These are phyloP conservation scores for Sideroxylon spinosum DNA, from an alignment of 179 eudicot genomes.

Conservation along the genomic window DNA sequence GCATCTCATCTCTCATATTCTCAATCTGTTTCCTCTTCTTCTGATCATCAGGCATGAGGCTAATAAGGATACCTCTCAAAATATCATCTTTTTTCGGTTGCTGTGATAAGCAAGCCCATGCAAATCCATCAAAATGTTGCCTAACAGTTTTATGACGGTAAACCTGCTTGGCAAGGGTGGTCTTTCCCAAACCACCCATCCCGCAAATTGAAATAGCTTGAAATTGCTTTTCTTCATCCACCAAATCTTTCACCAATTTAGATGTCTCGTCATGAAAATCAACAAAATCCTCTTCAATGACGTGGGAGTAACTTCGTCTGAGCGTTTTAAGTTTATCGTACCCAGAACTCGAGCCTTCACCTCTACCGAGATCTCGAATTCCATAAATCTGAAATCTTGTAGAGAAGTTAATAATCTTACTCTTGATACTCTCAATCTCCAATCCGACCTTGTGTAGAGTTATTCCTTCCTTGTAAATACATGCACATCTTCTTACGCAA, in stretches of 20 bases:
- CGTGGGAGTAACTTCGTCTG: slow-evolving; percentile 20
- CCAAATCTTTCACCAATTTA: slow-evolving; percentile 13
- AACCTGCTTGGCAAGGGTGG: slow-evolving; percentile 26
- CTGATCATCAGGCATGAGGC: slow-evolving; percentile 13
- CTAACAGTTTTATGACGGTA: neutral
- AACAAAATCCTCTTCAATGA: slow-evolving; percentile 30
- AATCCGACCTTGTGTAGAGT: neutral
- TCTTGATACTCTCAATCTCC: no score
- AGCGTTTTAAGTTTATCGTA: neutral
- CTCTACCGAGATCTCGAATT: slow-evolving; percentile 15
- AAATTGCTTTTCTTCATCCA: neutral
- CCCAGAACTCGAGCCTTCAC: neutral
- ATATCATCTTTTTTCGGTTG: slow-evolving; percentile 1
- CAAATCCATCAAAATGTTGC: slow-evolving; percentile 16
- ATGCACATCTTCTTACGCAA: neutral
- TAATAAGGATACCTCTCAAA: neutral
- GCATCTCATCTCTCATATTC: neutral
- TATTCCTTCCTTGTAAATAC: neutral
- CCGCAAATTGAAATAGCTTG: slow-evolving; percentile 19
- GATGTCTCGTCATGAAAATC: slow-evolving; percentile 26
- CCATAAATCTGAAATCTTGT: slow-evolving; percentile 26
- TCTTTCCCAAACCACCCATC: slow-evolving; percentile 35
- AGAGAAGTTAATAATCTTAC: neutral
- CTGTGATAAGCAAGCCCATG: slow-evolving; percentile 29
- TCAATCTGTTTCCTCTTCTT: neutral